Conservation (phyloP, 2,329 filamentous ascomycete species). For the Alternaria arborescens region DNA sequence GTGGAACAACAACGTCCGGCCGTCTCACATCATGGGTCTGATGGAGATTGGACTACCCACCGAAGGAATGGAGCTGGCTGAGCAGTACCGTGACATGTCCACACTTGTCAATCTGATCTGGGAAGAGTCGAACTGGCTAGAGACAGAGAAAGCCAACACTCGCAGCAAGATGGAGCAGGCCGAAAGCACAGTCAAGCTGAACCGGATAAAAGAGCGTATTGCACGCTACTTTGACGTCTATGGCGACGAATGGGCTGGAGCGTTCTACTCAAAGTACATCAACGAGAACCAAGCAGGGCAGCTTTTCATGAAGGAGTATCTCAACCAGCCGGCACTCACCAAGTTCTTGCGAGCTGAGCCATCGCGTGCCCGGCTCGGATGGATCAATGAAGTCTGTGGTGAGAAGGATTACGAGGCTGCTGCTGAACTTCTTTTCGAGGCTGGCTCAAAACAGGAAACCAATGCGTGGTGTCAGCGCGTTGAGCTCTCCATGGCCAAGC, state of each 20-base stretch:
- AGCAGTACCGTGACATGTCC: constrained; percentile 69
- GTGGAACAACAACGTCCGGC: constrained; percentile 52
- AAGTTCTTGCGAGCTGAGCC: constrained; percentile 77
- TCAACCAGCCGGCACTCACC: constrained; percentile 77
- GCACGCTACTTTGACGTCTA: constrained; percentile 68
- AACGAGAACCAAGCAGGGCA: constrained; percentile 55
- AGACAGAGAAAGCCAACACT: constrained; percentile 38
- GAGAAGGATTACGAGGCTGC: constrained; percentile 80
- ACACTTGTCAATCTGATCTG: constrained; percentile 65
- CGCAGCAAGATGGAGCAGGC: constrained; percentile 49
- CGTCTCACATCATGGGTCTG: constrained; percentile 54
- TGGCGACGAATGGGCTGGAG: constrained; percentile 72
- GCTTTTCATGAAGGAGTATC: constrained; percentile 72
- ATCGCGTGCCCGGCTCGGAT: constrained; percentile 79
- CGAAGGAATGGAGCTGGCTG: constrained; percentile 67
- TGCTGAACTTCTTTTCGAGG: constrained; percentile 72
- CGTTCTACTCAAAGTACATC: constrained; percentile 82
- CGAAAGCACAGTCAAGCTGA: constrained; percentile 51
- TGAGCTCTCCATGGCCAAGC: constrained; percentile 86
- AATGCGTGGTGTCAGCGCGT: constrained; percentile 94
- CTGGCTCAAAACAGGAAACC: constrained; percentile 76
- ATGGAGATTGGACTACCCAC: constrained; percentile 62
- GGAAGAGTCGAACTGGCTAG: constrained; percentile 55
- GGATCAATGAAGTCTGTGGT: constrained; percentile 90
- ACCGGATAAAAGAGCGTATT: constrained; percentile 55